These are phyloP conservation scores for Thalassiosira allenii DNA, from an alignment of 352 stramenopile species.

Conservation along the genomic window DNA sequence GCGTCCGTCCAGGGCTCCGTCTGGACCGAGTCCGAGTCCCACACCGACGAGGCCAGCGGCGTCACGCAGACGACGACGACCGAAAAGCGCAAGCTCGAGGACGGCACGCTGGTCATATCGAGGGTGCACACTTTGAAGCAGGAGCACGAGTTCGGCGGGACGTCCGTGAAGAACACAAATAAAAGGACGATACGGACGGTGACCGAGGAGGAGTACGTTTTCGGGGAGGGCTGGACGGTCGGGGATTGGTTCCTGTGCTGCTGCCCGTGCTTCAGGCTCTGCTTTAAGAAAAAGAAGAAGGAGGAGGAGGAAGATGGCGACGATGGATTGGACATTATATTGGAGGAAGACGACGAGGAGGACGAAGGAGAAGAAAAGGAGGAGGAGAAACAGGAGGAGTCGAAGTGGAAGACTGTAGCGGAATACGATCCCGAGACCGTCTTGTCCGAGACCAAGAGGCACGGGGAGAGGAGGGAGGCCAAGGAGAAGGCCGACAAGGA, in stretches of 20 bases:
- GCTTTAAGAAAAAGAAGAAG: slow-evolving; percentile 8
- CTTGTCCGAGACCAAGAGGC: no score
- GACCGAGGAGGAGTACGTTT: neutral
- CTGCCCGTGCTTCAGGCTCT: slow-evolving; percentile 6
- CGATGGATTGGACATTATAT: neutral
- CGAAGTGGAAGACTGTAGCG: no score
- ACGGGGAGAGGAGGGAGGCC: no score
- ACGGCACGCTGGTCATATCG: slow-evolving; percentile 2
- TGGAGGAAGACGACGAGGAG: neutral
- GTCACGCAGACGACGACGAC: slow-evolving; percentile 1
- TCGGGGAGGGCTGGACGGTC: neutral
- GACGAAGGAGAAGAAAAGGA: neutral
- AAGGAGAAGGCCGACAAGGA: no score
- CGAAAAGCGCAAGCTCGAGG: slow-evolving; percentile 9
- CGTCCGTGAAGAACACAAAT: slow-evolving; percentile 1
- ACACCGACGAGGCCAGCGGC: neutral
- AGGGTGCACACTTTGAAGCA: neutral
- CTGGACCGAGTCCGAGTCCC: no score
- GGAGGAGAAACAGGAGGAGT: neutral
- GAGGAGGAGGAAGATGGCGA: slow-evolving; percentile 8
- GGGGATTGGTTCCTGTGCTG: slow-evolving; percentile 17
- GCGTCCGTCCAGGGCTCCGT: no score
- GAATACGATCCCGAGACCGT: no score
- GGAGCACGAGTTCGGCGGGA: slow-evolving; percentile 1
- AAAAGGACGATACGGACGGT: neutral